Base-by-base conservation (phyloP, 1,139 yeast species). In the Tardiomyces depauwii region DNA sequence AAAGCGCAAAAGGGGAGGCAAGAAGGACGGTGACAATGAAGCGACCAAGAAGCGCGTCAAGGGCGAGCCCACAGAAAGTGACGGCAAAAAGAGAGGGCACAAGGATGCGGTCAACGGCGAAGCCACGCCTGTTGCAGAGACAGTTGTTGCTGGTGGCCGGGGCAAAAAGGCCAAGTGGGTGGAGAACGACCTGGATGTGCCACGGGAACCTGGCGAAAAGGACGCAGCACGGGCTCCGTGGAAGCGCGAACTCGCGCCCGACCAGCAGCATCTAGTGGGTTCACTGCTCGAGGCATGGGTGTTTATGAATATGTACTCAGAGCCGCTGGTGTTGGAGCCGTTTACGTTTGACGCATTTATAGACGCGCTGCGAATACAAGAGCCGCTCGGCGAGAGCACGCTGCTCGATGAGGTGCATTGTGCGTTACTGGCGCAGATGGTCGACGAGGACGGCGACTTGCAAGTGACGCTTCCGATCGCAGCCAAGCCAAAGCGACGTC, bases 401-500 rank as follows among this genome's bases (percentile, higher is more conserved):
- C 74, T 71, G 25, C 61, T 85, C 42, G 78, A 80, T 55, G 94
- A 83, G 62, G 73, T 86, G 7, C 85, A 82, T 68, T 82, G 94
- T 61, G 74, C 84, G 1, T 45, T 69, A 27, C 49, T 69, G 21
- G 53, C 57, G 11, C 57, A 67, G 10, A 59, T 56, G 39, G 62
- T 67, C 13, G 44, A 45, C 30, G 48, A 48, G 23, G 50, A 43
- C 39, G 48, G 42, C 27, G 18, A 38, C 13, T 18, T 38, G 16
- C 18, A 30, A 30, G 16, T 6, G 16, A 33, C 33, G n/a, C 25
- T 33, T 44, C 16, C 43, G 41, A 33, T 27, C 14, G 16, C 43
- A 41, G 11, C 13, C 23, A 42, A 21, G 45, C 23, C 19, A 32
- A 14, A 11, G 32, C 18, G 28, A 27, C 14, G 39, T 32, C 19